Base-by-base conservation (phyloP, 164 flowering plant genomes). In the Berberis thunbergii region DNA sequence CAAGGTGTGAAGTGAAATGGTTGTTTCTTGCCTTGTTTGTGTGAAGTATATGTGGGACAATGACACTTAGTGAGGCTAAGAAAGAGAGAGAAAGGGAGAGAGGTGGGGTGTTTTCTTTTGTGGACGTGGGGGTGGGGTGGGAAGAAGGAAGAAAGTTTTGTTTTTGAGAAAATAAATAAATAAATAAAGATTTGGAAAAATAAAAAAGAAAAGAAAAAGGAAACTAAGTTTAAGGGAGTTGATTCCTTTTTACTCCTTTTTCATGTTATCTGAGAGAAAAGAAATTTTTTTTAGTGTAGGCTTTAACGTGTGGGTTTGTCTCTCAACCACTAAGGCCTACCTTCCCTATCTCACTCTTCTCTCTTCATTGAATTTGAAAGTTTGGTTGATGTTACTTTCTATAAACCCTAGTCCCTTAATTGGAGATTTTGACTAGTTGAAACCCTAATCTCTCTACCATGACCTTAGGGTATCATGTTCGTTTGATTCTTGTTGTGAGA, bases 21-120 rank as follows among this genome's bases (percentile, higher is more conserved):
- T 80, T 78, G 79, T 84, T 78, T 57, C 41, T 81, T 79, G 82
- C 65, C 65, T 69, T 75, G 75, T 66, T 82, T 84, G 88, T 87
- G 92, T 80, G 88, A 86, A 82, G 89, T 87, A 92, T 86, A 74
- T 82, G 83, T 78, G 83, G 81, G 94, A 89, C 85, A 92, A 80
- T 82, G 98, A 89, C 91, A 87, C 83, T 88, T 81, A 78, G 13
- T 45, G 76, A 41, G 73, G 61, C 59, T 69, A 61, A 65, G 61
- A 66, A 40, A 45, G 46, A 64, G 67, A 54, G 67, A 64, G 59
- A 26, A 26, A 26, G 26, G 63, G 59, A 61, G 59, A 43, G 64
- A 49, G 12, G 53, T 44, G 63, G 38, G 11, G 12, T 46, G 5
- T 6, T 39, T 70, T 66, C 54, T 52, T 78, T 73, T 75, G 75